These are phyloP conservation scores for Lactarius pseudohatsudake DNA, from an alignment of 768 basidiomycete genomes.

Conservation along the genomic window DNA sequence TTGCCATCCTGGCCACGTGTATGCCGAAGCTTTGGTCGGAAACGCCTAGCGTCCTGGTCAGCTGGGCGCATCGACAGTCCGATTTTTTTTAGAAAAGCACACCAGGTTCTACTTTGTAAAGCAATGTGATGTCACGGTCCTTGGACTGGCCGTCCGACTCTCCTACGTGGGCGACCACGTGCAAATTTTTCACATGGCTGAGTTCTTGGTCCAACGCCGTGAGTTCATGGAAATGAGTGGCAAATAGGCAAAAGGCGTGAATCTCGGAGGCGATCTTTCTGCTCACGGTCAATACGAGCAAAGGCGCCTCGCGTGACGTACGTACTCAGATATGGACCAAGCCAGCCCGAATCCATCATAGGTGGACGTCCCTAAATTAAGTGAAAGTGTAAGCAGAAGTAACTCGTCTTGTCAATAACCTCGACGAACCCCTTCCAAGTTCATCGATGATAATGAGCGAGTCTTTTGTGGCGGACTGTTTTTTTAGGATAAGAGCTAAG, in stretches of 20 bases:
- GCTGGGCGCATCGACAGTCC: neutral
- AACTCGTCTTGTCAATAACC: neutral
- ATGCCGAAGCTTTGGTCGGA: conserved; percentile 99
- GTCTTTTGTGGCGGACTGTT: conserved; percentile 84
- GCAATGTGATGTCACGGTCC: conserved; percentile 76
- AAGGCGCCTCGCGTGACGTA: neutral
- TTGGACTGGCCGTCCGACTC: conserved; percentile 44
- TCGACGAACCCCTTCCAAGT: conserved; percentile 71
- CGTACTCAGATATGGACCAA: conserved; percentile 97
- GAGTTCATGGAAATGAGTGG: conserved; percentile 97
- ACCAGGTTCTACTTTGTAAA: conserved; percentile 81
- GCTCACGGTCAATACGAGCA: neutral
- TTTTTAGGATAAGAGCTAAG: conserved; percentile 2
- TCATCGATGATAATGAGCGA: conserved; percentile 98
- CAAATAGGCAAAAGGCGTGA: conserved; percentile 92
- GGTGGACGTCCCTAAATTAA: conserved; percentile 78
- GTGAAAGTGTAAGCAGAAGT: conserved; percentile 8
- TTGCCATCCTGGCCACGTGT: conserved; percentile 95
- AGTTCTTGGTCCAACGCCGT: conserved; percentile 89
- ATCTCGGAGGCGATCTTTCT: conserved; percentile 94
- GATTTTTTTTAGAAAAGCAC: conserved; percentile 27
- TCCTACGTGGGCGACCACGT: conserved; percentile 91
- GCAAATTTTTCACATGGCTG: conserved; percentile 86
- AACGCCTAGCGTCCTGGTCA: conserved; percentile 53
- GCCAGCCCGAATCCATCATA: conserved; percentile 98